Conservation (phyloP, 83 land plant genomes). For the Isoetes engelmannii region DNA sequence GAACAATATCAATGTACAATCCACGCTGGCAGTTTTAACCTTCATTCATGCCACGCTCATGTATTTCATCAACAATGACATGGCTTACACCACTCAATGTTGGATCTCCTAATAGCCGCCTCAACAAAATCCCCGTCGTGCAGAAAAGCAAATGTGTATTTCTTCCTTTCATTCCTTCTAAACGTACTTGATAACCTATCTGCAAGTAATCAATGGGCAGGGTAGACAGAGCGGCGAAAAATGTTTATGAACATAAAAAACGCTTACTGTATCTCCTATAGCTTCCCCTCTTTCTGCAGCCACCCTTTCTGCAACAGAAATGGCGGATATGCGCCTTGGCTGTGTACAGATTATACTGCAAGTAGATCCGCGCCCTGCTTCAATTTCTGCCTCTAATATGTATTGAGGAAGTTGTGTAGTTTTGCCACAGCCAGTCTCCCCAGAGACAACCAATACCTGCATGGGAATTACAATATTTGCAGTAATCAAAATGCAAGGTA, state of each 20-base stretch:
- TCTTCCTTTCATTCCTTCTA: slow-evolving; percentile 84
- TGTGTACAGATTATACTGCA: slow-evolving; percentile 94
- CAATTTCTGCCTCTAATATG: slow-evolving; percentile 83
- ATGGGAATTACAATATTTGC: neutral
- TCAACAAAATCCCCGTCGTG: slow-evolving; percentile 87
- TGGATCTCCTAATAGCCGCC: slow-evolving; percentile 71
- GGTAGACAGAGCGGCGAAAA: neutral
- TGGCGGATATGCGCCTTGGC: slow-evolving; percentile 92
- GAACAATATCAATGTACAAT: neutral
- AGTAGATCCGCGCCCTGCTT: slow-evolving; percentile 65
- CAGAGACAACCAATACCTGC: slow-evolving; percentile 86
- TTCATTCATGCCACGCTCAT: slow-evolving; percentile 99
- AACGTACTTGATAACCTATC: slow-evolving; percentile 97
- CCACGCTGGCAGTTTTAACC: slow-evolving; percentile 31
- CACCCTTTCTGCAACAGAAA: slow-evolving; percentile 95
- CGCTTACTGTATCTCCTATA: slow-evolving; percentile 37
- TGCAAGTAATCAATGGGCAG: slow-evolving; percentile 15
- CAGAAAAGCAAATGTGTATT: slow-evolving; percentile 90
- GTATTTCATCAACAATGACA: slow-evolving; percentile 98
- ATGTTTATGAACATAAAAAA: neutral
- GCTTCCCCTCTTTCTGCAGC: slow-evolving; percentile 93
- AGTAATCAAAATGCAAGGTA: no score
- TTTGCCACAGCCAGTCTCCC: slow-evolving; percentile 99
- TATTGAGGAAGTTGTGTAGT: slow-evolving; percentile 96
- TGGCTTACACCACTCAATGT: slow-evolving; percentile 81